Evolutionary conservation across 345 rosid genomes (phyloP).

Genomic region (Citrus sp.): DNA sequence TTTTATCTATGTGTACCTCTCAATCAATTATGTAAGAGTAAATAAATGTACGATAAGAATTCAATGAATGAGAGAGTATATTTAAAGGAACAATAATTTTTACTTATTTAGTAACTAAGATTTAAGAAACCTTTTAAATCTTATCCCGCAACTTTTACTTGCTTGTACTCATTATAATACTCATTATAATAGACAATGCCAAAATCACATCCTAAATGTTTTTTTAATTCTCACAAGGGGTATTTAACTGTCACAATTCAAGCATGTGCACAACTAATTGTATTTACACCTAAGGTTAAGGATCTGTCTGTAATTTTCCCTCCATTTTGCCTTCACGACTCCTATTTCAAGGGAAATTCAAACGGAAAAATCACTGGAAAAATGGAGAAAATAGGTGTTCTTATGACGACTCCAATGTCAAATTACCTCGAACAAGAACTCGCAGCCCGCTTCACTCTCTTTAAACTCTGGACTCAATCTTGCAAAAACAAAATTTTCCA

Average conservation of each 20-base stretch:
- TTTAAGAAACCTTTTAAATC: no score
- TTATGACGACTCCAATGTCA: constrained; percentile 63
- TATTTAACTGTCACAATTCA: not conserved
- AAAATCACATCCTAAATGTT: no score
- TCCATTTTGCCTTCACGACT: not conserved
- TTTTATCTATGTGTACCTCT: no score
- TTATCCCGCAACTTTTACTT: no score
- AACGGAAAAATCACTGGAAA: not conserved
- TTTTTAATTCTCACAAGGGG: not conserved
- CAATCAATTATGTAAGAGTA: no score
- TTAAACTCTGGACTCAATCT: constrained; percentile 42
- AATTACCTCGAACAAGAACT: constrained; percentile 65
- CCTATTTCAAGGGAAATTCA: no score
- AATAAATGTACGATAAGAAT: no score
- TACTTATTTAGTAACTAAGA: no score
- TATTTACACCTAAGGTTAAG: not conserved
- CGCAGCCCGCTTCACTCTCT: constrained; percentile 63
- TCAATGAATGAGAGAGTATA: no score
- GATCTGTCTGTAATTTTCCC: not conserved
- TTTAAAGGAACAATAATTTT: no score
- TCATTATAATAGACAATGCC: no score
- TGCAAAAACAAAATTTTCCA: constrained; percentile 43
- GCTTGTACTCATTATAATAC: no score
- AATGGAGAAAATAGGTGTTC: constrained; percentile 75
- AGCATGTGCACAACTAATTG: not conserved